Evolutionary conservation across 805 yeast genomes (phyloP).

Genomic region (Candida ficus): DNA sequence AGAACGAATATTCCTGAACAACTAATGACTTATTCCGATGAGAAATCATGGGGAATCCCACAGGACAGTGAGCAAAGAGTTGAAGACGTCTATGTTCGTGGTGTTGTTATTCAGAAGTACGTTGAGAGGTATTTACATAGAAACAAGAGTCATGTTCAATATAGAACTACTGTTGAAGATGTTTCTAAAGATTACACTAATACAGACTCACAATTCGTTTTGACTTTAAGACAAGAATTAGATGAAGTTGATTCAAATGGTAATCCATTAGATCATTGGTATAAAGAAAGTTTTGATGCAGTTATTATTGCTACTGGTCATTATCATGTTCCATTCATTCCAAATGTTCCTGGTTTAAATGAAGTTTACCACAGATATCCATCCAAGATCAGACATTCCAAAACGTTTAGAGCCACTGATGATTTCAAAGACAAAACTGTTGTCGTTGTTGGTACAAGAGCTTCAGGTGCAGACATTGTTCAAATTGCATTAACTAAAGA

Average conservation of each 20-base stretch:
- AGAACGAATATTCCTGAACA: slow-evolving; percentile 40
- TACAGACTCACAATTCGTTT: slow-evolving; percentile 22
- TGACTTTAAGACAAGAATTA: slow-evolving; percentile 28
- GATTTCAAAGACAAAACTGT: slow-evolving; percentile 28
- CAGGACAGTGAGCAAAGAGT: slow-evolving; percentile 18
- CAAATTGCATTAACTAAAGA: slow-evolving; percentile 11
- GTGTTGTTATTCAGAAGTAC: slow-evolving; percentile 53
- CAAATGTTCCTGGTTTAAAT: slow-evolving; percentile 41
- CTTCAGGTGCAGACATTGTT: slow-evolving; percentile 63
- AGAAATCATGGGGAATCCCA: slow-evolving; percentile 28
- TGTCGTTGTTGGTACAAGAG: slow-evolving; percentile 60
- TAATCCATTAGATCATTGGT: slow-evolving; percentile 32
- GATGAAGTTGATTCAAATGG: slow-evolving; percentile 12
- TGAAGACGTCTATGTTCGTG: slow-evolving; percentile 29
- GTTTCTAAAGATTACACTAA: slow-evolving; percentile 21
- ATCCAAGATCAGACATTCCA: slow-evolving; percentile 31
- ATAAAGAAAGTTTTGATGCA: slow-evolving; percentile 30
- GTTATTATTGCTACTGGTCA: slow-evolving; percentile 53
- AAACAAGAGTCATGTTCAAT: slow-evolving; percentile 23
- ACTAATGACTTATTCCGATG: slow-evolving; percentile 42
- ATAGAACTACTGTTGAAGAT: slow-evolving; percentile 35
- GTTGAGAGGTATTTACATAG: slow-evolving; percentile 40
- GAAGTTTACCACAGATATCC: slow-evolving; percentile 18
- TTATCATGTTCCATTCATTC: slow-evolving; percentile 47
- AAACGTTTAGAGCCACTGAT: slow-evolving; percentile 37